phyloP scores from a whole-genome alignment of 208 protist species.

The Angomonas ambiguus region DNA sequence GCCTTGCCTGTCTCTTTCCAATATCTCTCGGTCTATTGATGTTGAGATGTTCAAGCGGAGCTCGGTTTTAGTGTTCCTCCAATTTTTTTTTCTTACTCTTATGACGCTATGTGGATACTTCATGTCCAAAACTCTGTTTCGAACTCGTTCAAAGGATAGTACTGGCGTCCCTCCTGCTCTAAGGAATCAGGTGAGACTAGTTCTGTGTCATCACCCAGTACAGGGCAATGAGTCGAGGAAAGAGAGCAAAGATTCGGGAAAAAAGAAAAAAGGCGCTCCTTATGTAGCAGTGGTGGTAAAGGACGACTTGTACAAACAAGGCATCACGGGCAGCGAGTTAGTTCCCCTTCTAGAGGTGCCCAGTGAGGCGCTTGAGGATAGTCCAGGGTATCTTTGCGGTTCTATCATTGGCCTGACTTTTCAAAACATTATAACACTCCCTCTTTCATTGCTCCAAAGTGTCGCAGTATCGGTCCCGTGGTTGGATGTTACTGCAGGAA shows the following conservation, averaged over 20 bases:
- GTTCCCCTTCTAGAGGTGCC: constrained; percentile 47
- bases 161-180: constrained; percentile 49
- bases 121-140: constrained; percentile 14
- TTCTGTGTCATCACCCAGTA: constrained; percentile 26
- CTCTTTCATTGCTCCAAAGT: constrained; percentile 65
- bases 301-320: constrained; percentile 35
- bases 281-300: constrained; percentile 61
- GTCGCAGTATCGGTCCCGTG: constrained; percentile 48
- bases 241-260: background rate
- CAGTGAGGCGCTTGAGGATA: constrained; percentile 43
- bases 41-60: constrained; percentile 32
- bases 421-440: constrained; percentile 75
- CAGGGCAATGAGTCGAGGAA: background rate
- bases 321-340: constrained; percentile 47
- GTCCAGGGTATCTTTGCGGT: constrained; percentile 51
- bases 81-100: constrained; percentile 19
- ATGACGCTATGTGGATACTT: constrained; percentile 20
- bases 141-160: constrained; percentile 16
- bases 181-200: constrained; percentile 32
- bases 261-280: constrained; percentile 13
- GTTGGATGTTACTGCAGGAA: constrained; percentile 40
- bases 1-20: constrained; percentile 60
- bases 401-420: constrained; percentile 51
- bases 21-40: constrained; percentile 41
- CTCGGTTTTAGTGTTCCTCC: constrained; percentile 36